These are phyloP conservation scores for Leccinellum luteum DNA, from an alignment of 768 basidiomycete genomes.

Conservation along the genomic window DNA sequence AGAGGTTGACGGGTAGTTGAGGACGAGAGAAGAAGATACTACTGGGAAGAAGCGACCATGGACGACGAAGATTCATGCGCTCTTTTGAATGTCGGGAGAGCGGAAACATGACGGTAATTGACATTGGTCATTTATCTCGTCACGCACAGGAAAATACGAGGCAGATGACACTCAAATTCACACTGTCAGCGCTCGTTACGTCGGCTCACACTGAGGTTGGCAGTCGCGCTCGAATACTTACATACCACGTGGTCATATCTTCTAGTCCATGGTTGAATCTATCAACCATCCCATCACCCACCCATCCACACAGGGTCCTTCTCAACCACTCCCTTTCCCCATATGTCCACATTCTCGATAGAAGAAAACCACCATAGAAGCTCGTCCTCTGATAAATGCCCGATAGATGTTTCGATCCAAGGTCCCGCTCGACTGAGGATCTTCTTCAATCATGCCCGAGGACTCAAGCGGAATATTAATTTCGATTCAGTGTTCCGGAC, in stretches of 20 bases:
- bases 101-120: constrained; percentile 20
- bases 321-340: not conserved
- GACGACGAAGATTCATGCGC: not conserved
- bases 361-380: constrained; percentile 16
- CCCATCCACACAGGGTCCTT: constrained; percentile 4
- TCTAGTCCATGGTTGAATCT: not conserved
- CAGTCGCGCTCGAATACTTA: not conserved
- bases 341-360: not conserved
- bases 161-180: constrained; percentile 25
- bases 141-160: constrained; percentile 26
- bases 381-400: constrained; percentile 14
- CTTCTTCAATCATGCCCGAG: constrained; percentile 20
- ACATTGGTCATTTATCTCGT: constrained; percentile 26
- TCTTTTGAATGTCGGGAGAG: constrained; percentile 25
- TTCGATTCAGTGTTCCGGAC: not conserved
- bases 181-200: constrained; percentile 28
- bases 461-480: constrained; percentile 12
- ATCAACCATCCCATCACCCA: constrained; percentile 5
- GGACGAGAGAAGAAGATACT: constrained; percentile 16
- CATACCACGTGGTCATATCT: constrained; percentile 27
- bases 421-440: constrained; percentile 13
- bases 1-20: constrained; percentile 9
- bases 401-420: constrained; percentile 19
- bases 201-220: constrained; percentile 8
- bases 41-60: not conserved